Evolutionary conservation across 345 rosid species (phyloP).

Genomic region (Rubroshorea leprosula): DNA sequence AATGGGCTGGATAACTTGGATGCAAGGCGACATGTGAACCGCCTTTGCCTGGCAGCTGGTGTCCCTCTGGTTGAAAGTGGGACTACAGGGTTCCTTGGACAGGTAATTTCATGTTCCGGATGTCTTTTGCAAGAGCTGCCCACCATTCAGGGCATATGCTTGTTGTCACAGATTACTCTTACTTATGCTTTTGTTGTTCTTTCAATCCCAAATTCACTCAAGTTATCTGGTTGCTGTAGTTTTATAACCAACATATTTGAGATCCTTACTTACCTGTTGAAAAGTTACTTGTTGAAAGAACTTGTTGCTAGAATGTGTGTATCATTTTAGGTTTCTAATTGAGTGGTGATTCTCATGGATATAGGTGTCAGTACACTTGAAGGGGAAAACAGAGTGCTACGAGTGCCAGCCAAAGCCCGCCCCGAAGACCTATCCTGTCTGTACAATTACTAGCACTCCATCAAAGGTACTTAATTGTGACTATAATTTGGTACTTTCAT

Average conservation of each 20-base stretch:
- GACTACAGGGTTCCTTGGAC: conserved; percentile 97
- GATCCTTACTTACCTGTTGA: conserved; percentile 4
- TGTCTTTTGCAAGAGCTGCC: neutral
- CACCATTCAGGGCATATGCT: neutral
- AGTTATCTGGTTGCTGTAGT: neutral
- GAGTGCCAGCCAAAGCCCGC: conserved; percentile 96
- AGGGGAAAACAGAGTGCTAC: conserved; percentile 93
- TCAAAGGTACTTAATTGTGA: conserved; percentile 58
- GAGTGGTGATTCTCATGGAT: conserved; percentile 13
- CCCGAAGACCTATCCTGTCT: conserved; percentile 96
- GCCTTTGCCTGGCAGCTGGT: conserved; percentile 96
- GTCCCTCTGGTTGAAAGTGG: conserved; percentile 99
- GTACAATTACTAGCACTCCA: conserved; percentile 98
- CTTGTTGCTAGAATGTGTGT: conserved; percentile 5
- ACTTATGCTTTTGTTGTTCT: neutral
- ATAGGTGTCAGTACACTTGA: conserved; percentile 88
- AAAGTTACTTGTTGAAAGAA: conserved; percentile 7
- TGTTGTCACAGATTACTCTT: neutral
- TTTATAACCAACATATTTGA: neutral
- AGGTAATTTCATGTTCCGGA: conserved; percentile 38
- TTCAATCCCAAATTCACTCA: neutral
- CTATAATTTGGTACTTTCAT: neutral
- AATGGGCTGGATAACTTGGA: conserved; percentile 98
- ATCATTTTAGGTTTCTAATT: conserved; percentile 4
- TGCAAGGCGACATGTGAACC: conserved; percentile 95